These are phyloP conservation scores for Blastocystis sp. DNA, from an alignment of 352 stramenopile species.

Conservation along the genomic window DNA sequence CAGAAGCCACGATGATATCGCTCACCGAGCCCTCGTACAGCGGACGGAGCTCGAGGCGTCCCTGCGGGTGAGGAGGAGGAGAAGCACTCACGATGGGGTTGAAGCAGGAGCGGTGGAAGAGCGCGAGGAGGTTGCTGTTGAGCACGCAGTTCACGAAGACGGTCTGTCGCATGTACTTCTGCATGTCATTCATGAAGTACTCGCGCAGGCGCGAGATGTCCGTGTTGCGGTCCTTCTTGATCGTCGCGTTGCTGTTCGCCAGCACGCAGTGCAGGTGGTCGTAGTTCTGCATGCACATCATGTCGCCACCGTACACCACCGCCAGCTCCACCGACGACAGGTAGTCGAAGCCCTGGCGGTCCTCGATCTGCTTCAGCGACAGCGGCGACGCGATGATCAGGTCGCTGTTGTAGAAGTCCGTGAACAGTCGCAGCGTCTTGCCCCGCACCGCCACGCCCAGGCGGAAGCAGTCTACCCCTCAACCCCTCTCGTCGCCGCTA, in stretches of 20 bases:
- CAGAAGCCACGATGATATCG: conserved; percentile 30
- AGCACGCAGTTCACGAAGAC: conserved; percentile 21
- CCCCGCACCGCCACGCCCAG: conserved; percentile 26
- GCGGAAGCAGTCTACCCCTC: conserved; percentile 62
- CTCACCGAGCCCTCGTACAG: conserved; percentile 47
- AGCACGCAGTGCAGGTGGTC: conserved; percentile 54
- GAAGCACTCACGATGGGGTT: conserved; percentile 21
- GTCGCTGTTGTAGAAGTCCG: conserved; percentile 74
- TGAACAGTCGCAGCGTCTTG: conserved; percentile 49
- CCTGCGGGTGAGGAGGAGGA: neutral
- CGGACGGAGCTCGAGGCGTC: conserved; percentile 28
- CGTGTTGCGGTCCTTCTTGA: conserved; percentile 62
- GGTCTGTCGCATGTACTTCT: conserved; percentile 72
- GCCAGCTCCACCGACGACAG: conserved; percentile 56
- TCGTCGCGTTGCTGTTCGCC: conserved; percentile 30
- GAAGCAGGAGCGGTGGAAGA: conserved; percentile 58
- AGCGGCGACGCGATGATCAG: conserved; percentile 72
- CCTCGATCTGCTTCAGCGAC: conserved; percentile 45
- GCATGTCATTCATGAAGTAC: conserved; percentile 59
- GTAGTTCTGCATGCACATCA: conserved; percentile 73
- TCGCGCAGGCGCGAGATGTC: conserved; percentile 65
- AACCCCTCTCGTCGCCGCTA: neutral
- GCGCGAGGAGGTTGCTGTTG: neutral
- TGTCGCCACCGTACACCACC: conserved; percentile 58
- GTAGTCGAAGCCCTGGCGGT: conserved; percentile 53